A percentile compares a stretch with the other conserved stretches of the same genome.
These are phyloP conservation scores for Skeletonema menzelii DNA, from an alignment of 108 stramenopile species.

Conservation along the genomic window DNA sequence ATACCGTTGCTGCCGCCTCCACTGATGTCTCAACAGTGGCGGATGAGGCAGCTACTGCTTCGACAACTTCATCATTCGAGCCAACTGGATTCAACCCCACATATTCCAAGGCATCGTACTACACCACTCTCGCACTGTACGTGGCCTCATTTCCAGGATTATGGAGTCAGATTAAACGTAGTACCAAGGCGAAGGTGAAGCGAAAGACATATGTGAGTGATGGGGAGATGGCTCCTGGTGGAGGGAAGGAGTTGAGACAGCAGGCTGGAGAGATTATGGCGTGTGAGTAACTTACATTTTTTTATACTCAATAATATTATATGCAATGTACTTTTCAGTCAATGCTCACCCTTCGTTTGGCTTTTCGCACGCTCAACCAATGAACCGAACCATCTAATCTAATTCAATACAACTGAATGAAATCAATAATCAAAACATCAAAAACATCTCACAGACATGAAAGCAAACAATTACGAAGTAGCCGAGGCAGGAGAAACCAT, in stretches of 20 bases:
- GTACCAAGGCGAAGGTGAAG: slow-evolving; percentile 89
- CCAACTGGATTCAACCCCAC: slow-evolving; percentile 31
- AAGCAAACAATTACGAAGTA: slow-evolving; percentile 94
- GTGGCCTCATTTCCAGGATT: slow-evolving; percentile 87
- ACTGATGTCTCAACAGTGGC: neutral
- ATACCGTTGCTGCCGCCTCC: neutral
- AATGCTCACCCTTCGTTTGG: neutral
- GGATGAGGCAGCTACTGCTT: no score
- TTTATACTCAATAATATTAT: no score
- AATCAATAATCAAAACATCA: neutral
- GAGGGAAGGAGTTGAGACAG: slow-evolving; percentile 65
- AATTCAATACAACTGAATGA: neutral
- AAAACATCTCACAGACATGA: slow-evolving; percentile 74
- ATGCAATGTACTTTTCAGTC: neutral
- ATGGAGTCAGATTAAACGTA: slow-evolving; percentile 89
- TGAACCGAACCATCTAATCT: neutral
- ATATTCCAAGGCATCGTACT: slow-evolving; percentile 87
- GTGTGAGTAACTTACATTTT: slow-evolving; percentile 52
- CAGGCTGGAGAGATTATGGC: slow-evolving; percentile 95
- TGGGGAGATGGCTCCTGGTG: slow-evolving; percentile 50
- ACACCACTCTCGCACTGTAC: slow-evolving; percentile 91
- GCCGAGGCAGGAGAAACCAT: slow-evolving; percentile 91
- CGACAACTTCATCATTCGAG: neutral
- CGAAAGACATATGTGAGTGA: slow-evolving; percentile 80
- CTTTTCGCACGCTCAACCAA: neutral